Evolutionary conservation across 306 rosid genomes (phyloP).

Genomic region (Biancaea sappan): DNA sequence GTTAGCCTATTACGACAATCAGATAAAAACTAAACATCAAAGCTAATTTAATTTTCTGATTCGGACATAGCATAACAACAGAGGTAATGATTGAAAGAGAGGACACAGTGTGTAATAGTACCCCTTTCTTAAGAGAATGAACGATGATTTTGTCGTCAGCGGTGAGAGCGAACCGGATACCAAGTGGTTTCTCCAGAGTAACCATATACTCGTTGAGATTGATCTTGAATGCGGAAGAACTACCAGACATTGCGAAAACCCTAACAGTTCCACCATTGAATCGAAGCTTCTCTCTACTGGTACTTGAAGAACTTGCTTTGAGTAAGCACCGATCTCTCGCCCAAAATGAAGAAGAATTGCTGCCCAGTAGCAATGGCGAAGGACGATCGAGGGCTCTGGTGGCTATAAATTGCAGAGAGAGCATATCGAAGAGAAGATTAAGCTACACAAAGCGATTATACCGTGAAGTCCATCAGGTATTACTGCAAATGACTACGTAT

Average conservation of each 20-base stretch:
- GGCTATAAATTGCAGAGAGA: constrained; percentile 51
- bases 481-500: background rate
- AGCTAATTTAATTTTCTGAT: background rate
- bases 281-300: constrained; percentile 24
- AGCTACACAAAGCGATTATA: background rate
- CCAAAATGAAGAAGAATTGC: constrained; percentile 44
- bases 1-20: constrained; percentile 59
- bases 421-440: constrained; percentile 42
- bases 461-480: background rate
- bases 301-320: background rate
- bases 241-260: constrained; percentile 54
- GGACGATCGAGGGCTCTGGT: constrained; percentile 35
- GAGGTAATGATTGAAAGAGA: background rate
- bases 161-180: constrained; percentile 84
- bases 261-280: constrained; percentile 38
- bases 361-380: background rate
- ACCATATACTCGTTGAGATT: constrained; percentile 87
- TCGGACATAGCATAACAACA: background rate
- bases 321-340: constrained; percentile 38
- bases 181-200: constrained; percentile 84
- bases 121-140: constrained; percentile 88
- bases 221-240: constrained; percentile 57
- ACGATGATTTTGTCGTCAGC: constrained; percentile 80
- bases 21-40: background rate
- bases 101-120: constrained; percentile 13